Base-by-base conservation (phyloP, 352 stramenopile species). In the Thraustochytrium striatum region DNA sequence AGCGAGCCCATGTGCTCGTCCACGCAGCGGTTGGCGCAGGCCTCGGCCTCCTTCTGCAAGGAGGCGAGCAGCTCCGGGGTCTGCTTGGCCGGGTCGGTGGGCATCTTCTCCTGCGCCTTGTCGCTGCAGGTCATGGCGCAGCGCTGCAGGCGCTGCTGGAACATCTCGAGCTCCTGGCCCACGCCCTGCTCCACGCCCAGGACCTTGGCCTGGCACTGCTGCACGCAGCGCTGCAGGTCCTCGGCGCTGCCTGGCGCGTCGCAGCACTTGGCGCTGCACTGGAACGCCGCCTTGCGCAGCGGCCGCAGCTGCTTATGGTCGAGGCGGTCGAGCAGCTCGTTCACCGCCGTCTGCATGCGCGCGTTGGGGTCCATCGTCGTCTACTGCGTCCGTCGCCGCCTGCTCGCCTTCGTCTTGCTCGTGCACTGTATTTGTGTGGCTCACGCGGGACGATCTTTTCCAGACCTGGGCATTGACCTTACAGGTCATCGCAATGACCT, bases 211-310 rank as follows among this genome's bases (percentile, higher is more conserved):
- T 57, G 25, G 33, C 68, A 80, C 32, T 55, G 11, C 47, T 82
- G 65, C 32, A 82, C 50, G 78, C 78, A 82, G 25, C 81, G 53
- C 57, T 82, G 78, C 30, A 81, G 65, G 25, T 35, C 47, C 57
- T 81, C 52, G 32, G 28, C 35, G 36, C 33, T 32, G 3, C 9
- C 11, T n/a, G 30, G 25, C 30, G 3, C 36, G 39, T 82, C 78
- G 78, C 78, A 82, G 69, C 78, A 82, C 69, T 82, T 82, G 43
- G 78, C 78, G 43, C 59, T 81, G 50, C 68, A 69, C 25, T 81
- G 36, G 58, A 82, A 82, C 13, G 50, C 68, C 32, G 73, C 32
- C 47, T 81, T 79, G 41, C 78, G 65, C 58, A 82, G 53, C 5
- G 78, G 78, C 25, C 47, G 38, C 3, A 82, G 35, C 52, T 58